These are phyloP conservation scores for Globomyces sp. DNA, from an alignment of 371 early-diverging fungal genomes.

Conservation along the genomic window DNA sequence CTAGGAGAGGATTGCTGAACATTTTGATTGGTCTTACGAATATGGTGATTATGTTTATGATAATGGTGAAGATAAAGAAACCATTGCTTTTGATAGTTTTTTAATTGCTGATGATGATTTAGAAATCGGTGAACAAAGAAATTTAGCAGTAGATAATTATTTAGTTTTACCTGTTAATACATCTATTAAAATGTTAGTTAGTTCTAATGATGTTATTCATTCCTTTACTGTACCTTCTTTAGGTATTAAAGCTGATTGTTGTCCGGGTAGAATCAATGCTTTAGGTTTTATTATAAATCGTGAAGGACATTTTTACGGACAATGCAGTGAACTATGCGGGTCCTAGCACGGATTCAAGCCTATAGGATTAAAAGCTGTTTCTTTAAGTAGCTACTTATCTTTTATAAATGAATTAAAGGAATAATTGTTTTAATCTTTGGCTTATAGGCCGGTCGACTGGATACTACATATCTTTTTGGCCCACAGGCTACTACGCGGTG, in stretches of 20 bases:
- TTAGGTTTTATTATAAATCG: constrained; percentile 34
- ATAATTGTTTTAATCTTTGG: too few relatives aligned
- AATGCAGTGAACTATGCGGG: constrained; percentile 39
- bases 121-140: constrained; percentile 33
- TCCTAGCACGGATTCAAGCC: constrained; percentile 30
- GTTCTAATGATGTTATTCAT: constrained; percentile 39
- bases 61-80: constrained; percentile 11
- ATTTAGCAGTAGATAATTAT: constrained; percentile 35
- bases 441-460: too few relatives aligned
- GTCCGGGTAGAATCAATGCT: constrained; percentile 32
- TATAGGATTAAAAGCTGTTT: constrained; percentile 29
- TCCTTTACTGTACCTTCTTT: constrained; percentile 36
- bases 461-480: too few relatives aligned
- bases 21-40: constrained; percentile 29
- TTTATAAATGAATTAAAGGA: too few relatives aligned
- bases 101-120: constrained; percentile 31
- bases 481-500: too few relatives aligned
- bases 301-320: constrained; percentile 35
- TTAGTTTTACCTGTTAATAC: constrained; percentile 36
- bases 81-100: constrained; percentile 43
- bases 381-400: constrained; percentile 17
- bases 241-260: constrained; percentile 32
- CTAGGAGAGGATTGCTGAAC: too few relatives aligned
- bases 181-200: constrained; percentile 31
- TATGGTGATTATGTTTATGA: constrained; percentile 23